Conservation (phyloP, 75 land plant species). For the Sequoia sempervirens region DNA sequence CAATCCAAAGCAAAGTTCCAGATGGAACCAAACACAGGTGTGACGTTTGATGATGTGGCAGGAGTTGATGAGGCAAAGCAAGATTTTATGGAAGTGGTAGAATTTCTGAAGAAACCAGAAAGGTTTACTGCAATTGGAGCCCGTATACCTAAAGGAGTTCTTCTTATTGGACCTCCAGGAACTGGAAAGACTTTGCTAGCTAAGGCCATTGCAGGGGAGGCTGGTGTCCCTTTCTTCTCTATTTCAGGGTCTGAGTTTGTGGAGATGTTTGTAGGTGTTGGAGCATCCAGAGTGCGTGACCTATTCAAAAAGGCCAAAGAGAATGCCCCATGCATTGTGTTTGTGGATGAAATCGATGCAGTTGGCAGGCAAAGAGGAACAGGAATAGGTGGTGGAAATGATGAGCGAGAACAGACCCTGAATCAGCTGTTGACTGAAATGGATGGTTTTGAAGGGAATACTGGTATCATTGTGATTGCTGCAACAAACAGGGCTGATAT, state of each 20-base stretch:
- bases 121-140: conserved; percentile 98
- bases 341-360: conserved; percentile 99
- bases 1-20: conserved; percentile 98
- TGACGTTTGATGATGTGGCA: conserved; percentile 97
- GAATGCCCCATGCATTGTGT: conserved; percentile 99
- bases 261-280: conserved; percentile 99
- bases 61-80: conserved; percentile 99
- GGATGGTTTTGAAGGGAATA: conserved; percentile 99
- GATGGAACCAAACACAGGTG: conserved; percentile 99
- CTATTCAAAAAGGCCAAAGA: conserved; percentile 99
- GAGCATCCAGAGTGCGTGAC: conserved; percentile 97
- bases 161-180: conserved; percentile 96
- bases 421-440: conserved; percentile 98
- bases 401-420: conserved; percentile 93
- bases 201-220: conserved; percentile 98
- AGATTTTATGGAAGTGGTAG: conserved; percentile 99
- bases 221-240: conserved; percentile 97
- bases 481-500: conserved; percentile 99
- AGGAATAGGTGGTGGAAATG: conserved; percentile 98
- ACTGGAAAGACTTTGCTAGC: conserved; percentile 96
- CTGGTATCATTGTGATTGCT: conserved; percentile 93
- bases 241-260: conserved; percentile 99
- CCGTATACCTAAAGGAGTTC: conserved; percentile 96
- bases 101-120: conserved; percentile 94
- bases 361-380: conserved; percentile 97